phyloP scores from a whole-genome alignment of 768 basidiomycete genomes.

The Termitomyces sp. region DNA sequence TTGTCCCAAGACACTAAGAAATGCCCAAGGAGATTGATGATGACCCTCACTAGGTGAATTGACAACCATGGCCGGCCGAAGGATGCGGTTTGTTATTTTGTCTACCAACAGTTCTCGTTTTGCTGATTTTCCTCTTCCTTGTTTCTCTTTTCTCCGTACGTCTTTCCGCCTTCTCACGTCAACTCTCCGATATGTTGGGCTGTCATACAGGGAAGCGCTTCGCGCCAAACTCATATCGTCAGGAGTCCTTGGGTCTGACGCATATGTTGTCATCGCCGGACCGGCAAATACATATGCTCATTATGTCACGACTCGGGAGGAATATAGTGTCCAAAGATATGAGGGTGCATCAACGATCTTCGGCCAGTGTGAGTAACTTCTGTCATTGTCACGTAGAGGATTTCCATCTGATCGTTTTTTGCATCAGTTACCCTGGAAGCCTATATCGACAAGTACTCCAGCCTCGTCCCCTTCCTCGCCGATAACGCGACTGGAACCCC shows the following conservation, averaged over 20 bases:
- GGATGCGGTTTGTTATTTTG: slow-evolving; percentile 51
- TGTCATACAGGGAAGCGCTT: slow-evolving; percentile 53
- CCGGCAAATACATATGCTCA: slow-evolving; percentile 82
- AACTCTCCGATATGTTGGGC: neutral
- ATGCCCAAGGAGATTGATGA: slow-evolving; percentile 4
- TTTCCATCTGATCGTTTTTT: neutral
- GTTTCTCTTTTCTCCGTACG: neutral
- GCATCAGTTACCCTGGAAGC: slow-evolving; percentile 68
- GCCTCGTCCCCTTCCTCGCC: slow-evolving; percentile 59
- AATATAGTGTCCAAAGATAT: slow-evolving; percentile 72
- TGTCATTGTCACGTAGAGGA: slow-evolving; percentile 1
- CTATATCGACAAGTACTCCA: slow-evolving; percentile 72
- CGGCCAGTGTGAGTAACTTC: slow-evolving; percentile 54
- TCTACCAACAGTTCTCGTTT: slow-evolving; percentile 9
- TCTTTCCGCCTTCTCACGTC: slow-evolving; percentile 2
- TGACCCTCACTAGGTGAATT: slow-evolving; percentile 47
- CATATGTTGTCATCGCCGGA: slow-evolving; percentile 74
- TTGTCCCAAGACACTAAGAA: slow-evolving; percentile 1
- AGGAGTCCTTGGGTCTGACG: slow-evolving; percentile 60
- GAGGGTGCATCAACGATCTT: slow-evolving; percentile 81
- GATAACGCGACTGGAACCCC: slow-evolving; percentile 45
- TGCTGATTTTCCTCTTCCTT: slow-evolving; percentile 14
- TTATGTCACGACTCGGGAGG: slow-evolving; percentile 70
- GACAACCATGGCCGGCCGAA: slow-evolving; percentile 79
- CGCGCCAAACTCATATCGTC: slow-evolving; percentile 60